Base-by-base conservation (phyloP, 73 alveolate genomes). In the Loxodes magnus region DNA sequence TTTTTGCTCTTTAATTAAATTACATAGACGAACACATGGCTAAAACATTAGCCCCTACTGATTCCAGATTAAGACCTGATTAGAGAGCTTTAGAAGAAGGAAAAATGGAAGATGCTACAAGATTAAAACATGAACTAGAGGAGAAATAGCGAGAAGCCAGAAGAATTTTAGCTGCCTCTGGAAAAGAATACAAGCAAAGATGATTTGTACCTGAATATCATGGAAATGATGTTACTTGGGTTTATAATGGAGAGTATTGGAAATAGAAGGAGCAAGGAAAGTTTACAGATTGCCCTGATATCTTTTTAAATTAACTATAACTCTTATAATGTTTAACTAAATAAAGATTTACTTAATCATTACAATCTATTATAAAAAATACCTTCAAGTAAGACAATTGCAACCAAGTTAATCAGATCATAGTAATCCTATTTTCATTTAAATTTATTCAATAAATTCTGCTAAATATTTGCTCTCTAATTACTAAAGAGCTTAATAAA, bases 61-160 rank as follows among this genome's bases (percentile, higher is more conserved):
- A 92, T 56, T 74, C 94, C 10, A 84, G 98, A 67, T 57, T 83
- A 16, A 75, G 98, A 56, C 92, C 95, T 20, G 98, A 92, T 72
- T 73, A 83, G 74, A 50, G 90, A 62, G 93, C 80, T 27, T 72
- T 84, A 51, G 98, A 92, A 58, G 55, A 76, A 7, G 98, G 98
- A 20, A 74, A 79, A 48, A 52, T 83, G 29, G 87, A 88, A 23
- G 29, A 46, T 24, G 96, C 96, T 21, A 86, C 87, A 9, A 77
- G 68, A 53, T 93, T 84, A 41, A 92, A 88, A 64, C 79, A 64
- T 31, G 59, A 82, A 9, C 69, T 92, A 29, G 97, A 92, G 65
- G 94, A 88, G 62, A 83, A 79, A 60, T 85, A 92, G 68, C 83
- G 95, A 54, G 85, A 58, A 24, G 75, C 77, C 2, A 77, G 95